Evolutionary conservation across 2,329 filamentous ascomycete species (phyloP), one percentile per base, ranked within the genome.

Genomic region (Sporothrix sp.): DNA sequence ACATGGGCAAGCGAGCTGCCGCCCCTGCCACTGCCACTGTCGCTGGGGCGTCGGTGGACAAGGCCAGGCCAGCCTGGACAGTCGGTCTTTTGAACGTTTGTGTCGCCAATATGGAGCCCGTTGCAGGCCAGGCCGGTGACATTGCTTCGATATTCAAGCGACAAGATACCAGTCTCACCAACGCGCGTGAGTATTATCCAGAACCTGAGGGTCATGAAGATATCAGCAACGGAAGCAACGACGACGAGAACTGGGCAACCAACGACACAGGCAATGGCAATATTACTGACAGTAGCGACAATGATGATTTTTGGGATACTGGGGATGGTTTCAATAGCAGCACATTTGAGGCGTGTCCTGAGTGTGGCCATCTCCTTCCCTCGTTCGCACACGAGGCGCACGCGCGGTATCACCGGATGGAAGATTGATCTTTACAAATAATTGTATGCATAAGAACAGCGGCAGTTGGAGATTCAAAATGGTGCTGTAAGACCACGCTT

Each of bases 71-170:
- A 7, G 71, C 73, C 8, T 95, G 87, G 85, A 86, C 91, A 57
- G 66, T 96, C 16, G 86, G 85, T 56, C 69, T 97, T 47, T 72
- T 97, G 53, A 97, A 96, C 57, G 71, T 97, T 20, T 90, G 87
- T 40, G 89, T 87, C 7, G 85, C 86, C 13, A 95, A 95, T 62
- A 91, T 97, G 82, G 75, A 75, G 1, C 70, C 75, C 36, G 71
- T 70, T 14, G 79, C 76, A 9, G 76, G 75, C 27, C 71, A 68
- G n/a, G 87, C 86, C 1, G 74, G 85, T 56, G 82, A 95, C 60
- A 95, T 96, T 57, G 76, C 76, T 1, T 77, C 72, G 60, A 94
- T 96, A 88, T 94, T 96, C 63, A 80, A 72, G 60, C 74, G 73
- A 50, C 88, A 94, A 62, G 82, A 87, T 45, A 74, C 79, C 39